Conservation (phyloP, 1,284 basidiomycete genomes). For the Pterulicium gracile region DNA sequence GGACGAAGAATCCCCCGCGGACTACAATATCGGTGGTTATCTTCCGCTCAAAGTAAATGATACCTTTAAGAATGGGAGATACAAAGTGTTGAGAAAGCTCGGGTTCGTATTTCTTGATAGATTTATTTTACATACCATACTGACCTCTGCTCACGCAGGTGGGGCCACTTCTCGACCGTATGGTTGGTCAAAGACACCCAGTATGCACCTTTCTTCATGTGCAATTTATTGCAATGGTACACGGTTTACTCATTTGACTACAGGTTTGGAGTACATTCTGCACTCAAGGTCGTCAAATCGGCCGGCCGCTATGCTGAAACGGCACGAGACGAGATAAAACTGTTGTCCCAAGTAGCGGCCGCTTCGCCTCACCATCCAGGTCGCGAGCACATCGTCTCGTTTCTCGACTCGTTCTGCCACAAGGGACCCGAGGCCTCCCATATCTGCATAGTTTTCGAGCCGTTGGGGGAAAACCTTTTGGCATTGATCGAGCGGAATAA, state of each 20-base stretch:
- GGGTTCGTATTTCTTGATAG: conserved; percentile 40
- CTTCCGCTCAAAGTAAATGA: conserved; percentile 69
- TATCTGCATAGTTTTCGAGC: conserved; percentile 88
- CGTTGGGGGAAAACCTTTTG: conserved; percentile 81
- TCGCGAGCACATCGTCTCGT: conserved; percentile 66
- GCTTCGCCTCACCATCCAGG: conserved; percentile 65
- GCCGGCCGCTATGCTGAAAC: conserved; percentile 79
- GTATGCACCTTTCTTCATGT: conserved; percentile 31
- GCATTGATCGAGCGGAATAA: conserved; percentile 81
- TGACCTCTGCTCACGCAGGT: conserved; percentile 35
- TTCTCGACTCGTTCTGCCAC: conserved; percentile 80
- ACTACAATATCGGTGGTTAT: conserved; percentile 76
- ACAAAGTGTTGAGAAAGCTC: conserved; percentile 74
- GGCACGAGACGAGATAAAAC: conserved; percentile 84
- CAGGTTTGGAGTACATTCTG: conserved; percentile 65
- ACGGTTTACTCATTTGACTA: conserved; percentile 8
- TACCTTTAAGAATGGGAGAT: conserved; percentile 71
- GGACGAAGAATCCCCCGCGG: conserved; percentile 71
- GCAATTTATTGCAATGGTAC: conserved; percentile 3
- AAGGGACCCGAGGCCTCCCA: conserved; percentile 57
- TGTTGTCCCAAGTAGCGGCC: conserved; percentile 67
- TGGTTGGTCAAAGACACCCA: conserved; percentile 70
- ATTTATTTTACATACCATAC: conserved; percentile 17
- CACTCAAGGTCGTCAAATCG: conserved; percentile 90
- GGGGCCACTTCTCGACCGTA: conserved; percentile 87